phyloP scores from a whole-genome alignment of 176 grass and related monocot genomes.

The Oryza punctata region DNA sequence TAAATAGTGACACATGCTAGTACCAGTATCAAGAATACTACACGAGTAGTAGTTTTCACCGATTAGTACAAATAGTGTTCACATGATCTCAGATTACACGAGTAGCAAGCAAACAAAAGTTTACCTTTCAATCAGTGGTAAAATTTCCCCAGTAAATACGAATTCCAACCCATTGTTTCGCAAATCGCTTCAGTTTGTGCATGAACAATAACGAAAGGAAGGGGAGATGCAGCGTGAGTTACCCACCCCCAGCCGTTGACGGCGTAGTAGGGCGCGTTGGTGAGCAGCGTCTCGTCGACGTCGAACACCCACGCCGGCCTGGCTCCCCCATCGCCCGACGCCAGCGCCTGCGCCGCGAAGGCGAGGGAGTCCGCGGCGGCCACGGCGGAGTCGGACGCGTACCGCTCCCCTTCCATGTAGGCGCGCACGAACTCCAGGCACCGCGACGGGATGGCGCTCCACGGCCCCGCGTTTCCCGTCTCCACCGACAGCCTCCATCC shows the following conservation, averaged over 20 bases:
- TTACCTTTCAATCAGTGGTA: not conserved
- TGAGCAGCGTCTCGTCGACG: conserved; percentile 88
- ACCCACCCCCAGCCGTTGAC: conserved; percentile 81
- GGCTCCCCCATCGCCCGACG: conserved; percentile 16
- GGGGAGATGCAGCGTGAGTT: conserved; percentile 2
- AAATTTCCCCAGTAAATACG: not conserved
- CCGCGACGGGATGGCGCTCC: conserved; percentile 43
- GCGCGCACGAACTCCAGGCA: conserved; percentile 43
- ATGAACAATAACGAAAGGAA: not conserved
- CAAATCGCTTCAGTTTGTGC: not conserved
- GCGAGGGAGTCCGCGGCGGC: conserved; percentile 49
- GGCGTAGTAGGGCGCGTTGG: conserved; percentile 70
- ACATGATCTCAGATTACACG: too few relatives aligned
- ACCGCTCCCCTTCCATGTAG: conserved; percentile 78
- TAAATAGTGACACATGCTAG: not conserved
- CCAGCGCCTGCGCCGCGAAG: conserved; percentile 55
- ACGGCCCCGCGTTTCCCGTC: conserved; percentile 73
- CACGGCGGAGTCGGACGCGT: conserved; percentile 69
- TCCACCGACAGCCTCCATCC: conserved; percentile 92
- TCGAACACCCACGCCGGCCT: conserved; percentile 83
- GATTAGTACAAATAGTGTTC: too few relatives aligned
- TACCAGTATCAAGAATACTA: not conserved
- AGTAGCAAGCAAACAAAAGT: not conserved
- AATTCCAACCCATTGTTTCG: not conserved
- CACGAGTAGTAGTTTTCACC: not conserved